Conservation (phyloP, 1,139 yeast genomes). For the Debaryomyces udenii region DNA sequence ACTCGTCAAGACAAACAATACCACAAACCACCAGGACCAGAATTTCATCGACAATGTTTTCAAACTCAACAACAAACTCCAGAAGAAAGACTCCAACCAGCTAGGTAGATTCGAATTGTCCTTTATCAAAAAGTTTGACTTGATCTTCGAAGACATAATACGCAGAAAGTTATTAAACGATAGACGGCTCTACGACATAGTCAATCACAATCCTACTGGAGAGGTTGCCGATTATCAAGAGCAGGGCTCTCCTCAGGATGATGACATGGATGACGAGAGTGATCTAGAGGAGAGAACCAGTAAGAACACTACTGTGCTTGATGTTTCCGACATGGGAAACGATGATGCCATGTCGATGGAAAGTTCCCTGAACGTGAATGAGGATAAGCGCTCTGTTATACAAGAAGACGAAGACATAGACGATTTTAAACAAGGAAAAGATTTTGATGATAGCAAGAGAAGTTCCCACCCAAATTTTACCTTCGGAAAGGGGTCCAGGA, state of each 20-base stretch:
- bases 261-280: slow-evolving; percentile 16
- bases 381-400: slow-evolving; percentile 12
- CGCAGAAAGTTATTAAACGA: slow-evolving; percentile 4
- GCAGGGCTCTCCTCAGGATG: slow-evolving; percentile 3
- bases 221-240: slow-evolving; percentile 30
- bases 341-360: slow-evolving; percentile 24
- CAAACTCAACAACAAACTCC: slow-evolving; percentile 8
- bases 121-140: slow-evolving; percentile 10
- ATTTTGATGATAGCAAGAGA: too few species aligned
- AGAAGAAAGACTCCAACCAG: slow-evolving; percentile 4
- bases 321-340: slow-evolving; percentile 21
- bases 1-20: slow-evolving; percentile 14
- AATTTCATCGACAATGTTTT: slow-evolving; percentile 8
- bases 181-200: not conserved
- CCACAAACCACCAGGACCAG: slow-evolving; percentile 7
- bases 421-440: not conserved
- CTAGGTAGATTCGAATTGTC: slow-evolving; percentile 7
- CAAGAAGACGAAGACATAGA: slow-evolving; percentile 7
- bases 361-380: slow-evolving; percentile 13
- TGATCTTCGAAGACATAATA: slow-evolving; percentile 8
- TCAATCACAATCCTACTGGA: slow-evolving; percentile 6
- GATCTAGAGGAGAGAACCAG: slow-evolving; percentile 11
- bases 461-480: too few species aligned
- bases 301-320: slow-evolving; percentile 16
- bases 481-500: not conserved